phyloP scores from a whole-genome alignment of 2,329 filamentous ascomycete species.

The Falciphora oryzae region DNA sequence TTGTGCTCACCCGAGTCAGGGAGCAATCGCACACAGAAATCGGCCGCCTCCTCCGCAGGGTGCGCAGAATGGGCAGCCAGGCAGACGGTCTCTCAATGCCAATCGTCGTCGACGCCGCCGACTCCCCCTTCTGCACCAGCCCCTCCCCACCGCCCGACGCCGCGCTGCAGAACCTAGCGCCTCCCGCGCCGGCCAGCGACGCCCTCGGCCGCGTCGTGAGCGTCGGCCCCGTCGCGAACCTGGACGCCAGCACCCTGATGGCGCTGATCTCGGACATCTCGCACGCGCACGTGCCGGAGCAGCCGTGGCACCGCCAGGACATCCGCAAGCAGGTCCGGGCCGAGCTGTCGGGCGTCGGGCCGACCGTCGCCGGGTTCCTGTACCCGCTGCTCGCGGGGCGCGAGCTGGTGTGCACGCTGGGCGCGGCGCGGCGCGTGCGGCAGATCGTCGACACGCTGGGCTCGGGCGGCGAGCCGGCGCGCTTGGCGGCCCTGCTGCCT shows the following conservation, averaged over 20 bases:
- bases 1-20: constrained; percentile 24
- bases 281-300: constrained; percentile 37
- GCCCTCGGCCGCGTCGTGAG: constrained; percentile 29
- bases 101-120: constrained; percentile 22
- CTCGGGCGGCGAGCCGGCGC: constrained; percentile 51
- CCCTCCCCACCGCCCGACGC: constrained; percentile 16
- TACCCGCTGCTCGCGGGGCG: constrained; percentile 55
- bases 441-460: constrained; percentile 60
- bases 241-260: constrained; percentile 66
- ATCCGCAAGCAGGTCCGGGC: constrained; percentile 60
- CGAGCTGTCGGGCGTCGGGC: constrained; percentile 47
- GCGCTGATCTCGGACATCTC: constrained; percentile 70
- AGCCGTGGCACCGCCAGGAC: constrained; percentile 45
- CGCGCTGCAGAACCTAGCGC: constrained; percentile 19
- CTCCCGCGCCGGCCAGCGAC: constrained; percentile 15
- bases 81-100: constrained; percentile 11
- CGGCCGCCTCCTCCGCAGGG: constrained; percentile 21
- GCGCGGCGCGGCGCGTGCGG: constrained; percentile 61
- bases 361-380: constrained; percentile 46
- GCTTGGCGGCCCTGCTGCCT: constrained; percentile 52
- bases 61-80: constrained; percentile 17
- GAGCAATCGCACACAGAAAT: constrained; percentile 21
- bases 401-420: constrained; percentile 58
- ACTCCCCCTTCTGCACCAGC: constrained; percentile 18
- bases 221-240: constrained; percentile 30